Percentiles rank a stretch among this genome's conserved stretches.
Evolutionary conservation across 2,329 filamentous ascomycete species (phyloP).

Genomic region (Colletotrichum sp.): DNA sequence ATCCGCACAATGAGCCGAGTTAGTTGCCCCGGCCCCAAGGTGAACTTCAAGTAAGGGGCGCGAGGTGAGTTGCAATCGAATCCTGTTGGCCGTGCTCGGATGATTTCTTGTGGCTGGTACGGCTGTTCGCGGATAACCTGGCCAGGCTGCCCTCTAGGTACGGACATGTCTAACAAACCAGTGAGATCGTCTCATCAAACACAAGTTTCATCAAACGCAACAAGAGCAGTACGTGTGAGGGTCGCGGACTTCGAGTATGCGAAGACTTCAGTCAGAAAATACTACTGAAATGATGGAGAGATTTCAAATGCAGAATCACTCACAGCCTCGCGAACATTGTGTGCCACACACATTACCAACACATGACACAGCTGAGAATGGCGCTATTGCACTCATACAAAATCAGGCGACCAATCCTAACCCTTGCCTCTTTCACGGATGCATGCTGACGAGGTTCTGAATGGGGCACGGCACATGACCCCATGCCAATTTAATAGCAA

Average conservation of each 20-base stretch:
- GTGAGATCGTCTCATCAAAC: not conserved
- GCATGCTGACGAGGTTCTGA: not conserved
- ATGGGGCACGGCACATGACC: not conserved
- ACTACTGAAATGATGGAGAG: not conserved
- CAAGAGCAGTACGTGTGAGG: not conserved
- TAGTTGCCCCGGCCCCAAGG: not conserved
- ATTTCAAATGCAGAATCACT: not conserved
- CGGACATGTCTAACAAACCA: not conserved
- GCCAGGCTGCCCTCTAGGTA: not conserved
- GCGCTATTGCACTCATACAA: not conserved
- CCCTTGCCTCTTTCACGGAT: not conserved
- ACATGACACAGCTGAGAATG: not conserved
- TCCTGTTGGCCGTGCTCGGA: not conserved
- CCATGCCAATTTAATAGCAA: not conserved
- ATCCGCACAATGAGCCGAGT: not conserved
- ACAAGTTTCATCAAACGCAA: not conserved
- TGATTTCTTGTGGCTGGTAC: not conserved
- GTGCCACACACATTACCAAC: not conserved
- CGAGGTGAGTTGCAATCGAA: not conserved
- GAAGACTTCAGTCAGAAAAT: not conserved
- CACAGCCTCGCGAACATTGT: not conserved
- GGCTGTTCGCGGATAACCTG: accelerated
- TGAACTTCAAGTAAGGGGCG: not conserved
- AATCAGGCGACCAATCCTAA: not conserved
- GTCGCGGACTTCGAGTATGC: not conserved